Percentiles rank a stretch among this genome's conserved stretches.
Conservation (phyloP, 495 filamentous ascomycete species). For the Daldinia bambusicola region DNA sequence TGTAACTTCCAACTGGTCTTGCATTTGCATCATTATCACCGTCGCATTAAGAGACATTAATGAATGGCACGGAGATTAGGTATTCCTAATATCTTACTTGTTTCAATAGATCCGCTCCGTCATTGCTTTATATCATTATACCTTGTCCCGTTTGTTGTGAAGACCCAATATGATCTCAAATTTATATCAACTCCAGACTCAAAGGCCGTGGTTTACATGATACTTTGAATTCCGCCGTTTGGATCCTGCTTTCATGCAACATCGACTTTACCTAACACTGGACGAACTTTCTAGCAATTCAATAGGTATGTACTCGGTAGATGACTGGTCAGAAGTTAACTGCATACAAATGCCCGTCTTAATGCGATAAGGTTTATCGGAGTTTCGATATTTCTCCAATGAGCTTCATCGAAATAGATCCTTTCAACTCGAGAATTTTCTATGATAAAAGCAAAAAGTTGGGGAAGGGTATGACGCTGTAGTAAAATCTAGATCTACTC, state of each 20-base stretch:
- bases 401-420: not conserved
- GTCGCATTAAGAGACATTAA: conserved; percentile 16
- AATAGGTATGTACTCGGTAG: conserved; percentile 20
- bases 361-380: conserved; percentile 22
- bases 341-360: conserved; percentile 11
- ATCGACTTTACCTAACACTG: conserved; percentile 22
- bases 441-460: not conserved
- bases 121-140: conserved; percentile 18
- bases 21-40: conserved; percentile 28
- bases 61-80: conserved; percentile 26
- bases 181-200: conserved; percentile 8
- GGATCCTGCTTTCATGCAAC: not conserved
- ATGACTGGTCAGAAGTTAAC: conserved; percentile 31
- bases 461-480: not conserved
- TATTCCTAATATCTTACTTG: conserved; percentile 10
- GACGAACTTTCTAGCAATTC: conserved; percentile 21
- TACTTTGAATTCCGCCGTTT: conserved; percentile 5
- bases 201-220: conserved; percentile 14
- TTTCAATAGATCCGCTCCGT: conserved; percentile 2
- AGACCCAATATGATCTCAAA: conserved; percentile 22
- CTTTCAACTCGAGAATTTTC: not conserved
- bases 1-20: conserved; percentile 5
- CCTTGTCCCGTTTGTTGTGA: conserved; percentile 7
- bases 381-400: conserved; percentile 12
- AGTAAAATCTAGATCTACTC: conserved; percentile 18